Base-by-base conservation (phyloP, 306 rosid genomes). In the Mucuna pruriens region DNA sequence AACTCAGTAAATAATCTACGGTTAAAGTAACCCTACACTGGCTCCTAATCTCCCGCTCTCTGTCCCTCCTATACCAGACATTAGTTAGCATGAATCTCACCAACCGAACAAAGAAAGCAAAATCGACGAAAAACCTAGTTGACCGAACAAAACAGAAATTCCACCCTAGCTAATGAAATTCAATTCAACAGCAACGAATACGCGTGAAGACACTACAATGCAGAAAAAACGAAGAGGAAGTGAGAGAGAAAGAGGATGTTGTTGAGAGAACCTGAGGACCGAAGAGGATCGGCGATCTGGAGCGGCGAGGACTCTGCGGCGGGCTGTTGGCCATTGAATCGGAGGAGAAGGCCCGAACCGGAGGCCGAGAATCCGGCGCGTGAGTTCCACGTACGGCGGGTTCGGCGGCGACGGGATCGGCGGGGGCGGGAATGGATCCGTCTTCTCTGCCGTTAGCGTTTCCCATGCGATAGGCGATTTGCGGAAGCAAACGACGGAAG, bases 311-410 rank as follows among this genome's bases (percentile, higher is more conserved):
- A 80, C 91, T 91, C n/a, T 80, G 87, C 38, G 94, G 97, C 57
- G 97, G 97, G 52, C 92, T 91, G 66, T 82, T 86, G 44, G 86
- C 91, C 97, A 91, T 87, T 20, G 89, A 85, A 83, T 93, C 94
- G 10, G 90, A 85, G 19, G 97, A 91, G 29, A 84, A 81, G 33
- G 87, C 80, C 34, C 84, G 87, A 44, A 57, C 65, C 0, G 89
- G 68, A 44, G 86, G 83, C 0, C 13, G 85, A 39, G 84, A 85
- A 38, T 78, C 82, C 1, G 85, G 87, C 83, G 88, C 86, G 81
- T 83, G 79, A 82, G 75, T 15, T 67, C 11, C 71, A 89, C 83
- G 79, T 40, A 66, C 40, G 31, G 62, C 64, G 7, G 86, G n/a
- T 25, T 86, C 93, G 9, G 67, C 87, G 55, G 84, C 84, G 67